phyloP scores from a whole-genome alignment of 192 early-diverging fungal species.

The Chytriomyces hyalinus region DNA sequence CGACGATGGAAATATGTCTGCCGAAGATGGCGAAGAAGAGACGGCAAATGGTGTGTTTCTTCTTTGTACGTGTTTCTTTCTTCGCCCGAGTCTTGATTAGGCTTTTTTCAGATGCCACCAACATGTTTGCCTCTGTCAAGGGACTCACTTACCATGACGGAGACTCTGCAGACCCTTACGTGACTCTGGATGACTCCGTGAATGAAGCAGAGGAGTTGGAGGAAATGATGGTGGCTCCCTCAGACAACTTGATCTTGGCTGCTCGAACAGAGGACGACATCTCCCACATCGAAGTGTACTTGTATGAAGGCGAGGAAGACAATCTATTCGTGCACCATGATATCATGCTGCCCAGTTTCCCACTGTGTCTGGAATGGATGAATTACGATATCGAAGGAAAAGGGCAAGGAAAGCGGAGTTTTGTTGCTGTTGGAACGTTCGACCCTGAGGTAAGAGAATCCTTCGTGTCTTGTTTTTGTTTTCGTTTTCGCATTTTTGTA shows the following conservation, averaged over 20 bases:
- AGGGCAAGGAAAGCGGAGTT: conserved; percentile 70
- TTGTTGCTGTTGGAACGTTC: conserved; percentile 95
- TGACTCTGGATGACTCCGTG: conserved; percentile 70
- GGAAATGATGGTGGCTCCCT: conserved; percentile 76
- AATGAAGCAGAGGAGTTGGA: conserved; percentile 78
- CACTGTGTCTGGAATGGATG: conserved; percentile 94
- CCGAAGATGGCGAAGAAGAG: conserved; percentile 36
- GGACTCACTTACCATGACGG: conserved; percentile 81
- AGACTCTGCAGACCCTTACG: conserved; percentile 82
- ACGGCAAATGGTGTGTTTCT: conserved; percentile 19
- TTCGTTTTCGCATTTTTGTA: background rate
- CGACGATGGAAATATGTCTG: conserved; percentile 42
- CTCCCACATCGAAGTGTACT: conserved; percentile 91
- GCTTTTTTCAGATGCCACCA: background rate
- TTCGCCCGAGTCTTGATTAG: conserved; percentile 9
- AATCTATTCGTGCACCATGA: conserved; percentile 99
- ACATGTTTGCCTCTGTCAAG: conserved; percentile 79
- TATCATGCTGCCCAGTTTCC: conserved; percentile 95
- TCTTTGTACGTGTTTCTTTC: conserved; percentile 22
- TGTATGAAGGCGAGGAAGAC: conserved; percentile 82
- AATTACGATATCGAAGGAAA: conserved; percentile 85
- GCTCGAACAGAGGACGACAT: conserved; percentile 98
- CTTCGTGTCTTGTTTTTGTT: background rate
- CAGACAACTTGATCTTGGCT: conserved; percentile 88
- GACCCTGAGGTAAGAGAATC: conserved; percentile 70